phyloP scores from a whole-genome alignment of 371 early-diverging fungal genomes.

The Mortierella sp. region DNA sequence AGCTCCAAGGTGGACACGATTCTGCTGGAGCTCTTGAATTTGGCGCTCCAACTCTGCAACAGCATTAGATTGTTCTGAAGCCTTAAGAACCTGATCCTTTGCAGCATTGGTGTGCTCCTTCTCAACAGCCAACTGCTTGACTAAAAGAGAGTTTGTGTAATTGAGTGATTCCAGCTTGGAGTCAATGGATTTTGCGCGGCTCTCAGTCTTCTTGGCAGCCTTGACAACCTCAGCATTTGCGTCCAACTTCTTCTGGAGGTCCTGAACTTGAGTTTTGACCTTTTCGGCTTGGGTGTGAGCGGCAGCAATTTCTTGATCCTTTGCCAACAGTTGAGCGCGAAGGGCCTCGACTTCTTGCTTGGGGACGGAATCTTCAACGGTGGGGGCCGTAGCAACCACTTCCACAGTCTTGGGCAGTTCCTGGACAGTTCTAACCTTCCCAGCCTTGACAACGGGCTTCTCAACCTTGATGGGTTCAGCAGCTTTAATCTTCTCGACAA shows the following conservation, averaged over 20 bases:
- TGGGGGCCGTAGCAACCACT: background rate
- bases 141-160: slow-evolving; percentile 57
- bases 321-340: slow-evolving; percentile 22
- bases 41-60: slow-evolving; percentile 36
- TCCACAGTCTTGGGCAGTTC: slow-evolving; percentile 24
- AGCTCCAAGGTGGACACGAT: slow-evolving; percentile 38
- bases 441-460: slow-evolving; percentile 15
- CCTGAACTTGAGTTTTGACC: slow-evolving; percentile 35
- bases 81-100: slow-evolving; percentile 37
- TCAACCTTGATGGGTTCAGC: slow-evolving; percentile 9
- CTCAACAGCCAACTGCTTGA: slow-evolving; percentile 55
- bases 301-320: slow-evolving; percentile 33
- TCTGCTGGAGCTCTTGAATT: slow-evolving; percentile 51
- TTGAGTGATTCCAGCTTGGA: slow-evolving; percentile 58
- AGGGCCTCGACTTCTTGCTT: slow-evolving; percentile 50
- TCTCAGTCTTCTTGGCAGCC: slow-evolving; percentile 53
- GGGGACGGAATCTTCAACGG: slow-evolving; percentile 22
- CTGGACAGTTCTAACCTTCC: slow-evolving; percentile 20
- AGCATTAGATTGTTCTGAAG: slow-evolving; percentile 24
- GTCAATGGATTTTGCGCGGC: slow-evolving; percentile 43
- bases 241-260: slow-evolving; percentile 40
- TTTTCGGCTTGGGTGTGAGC: slow-evolving; percentile 26
- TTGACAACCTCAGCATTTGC: slow-evolving; percentile 44
- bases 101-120: slow-evolving; percentile 44
- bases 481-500: slow-evolving; percentile 2